A percentile compares a stretch with the other conserved stretches of the same genome.
These are phyloP conservation scores for Trichoderma pleuroti DNA, from an alignment of 2,329 filamentous ascomycete genomes.

Conservation along the genomic window DNA sequence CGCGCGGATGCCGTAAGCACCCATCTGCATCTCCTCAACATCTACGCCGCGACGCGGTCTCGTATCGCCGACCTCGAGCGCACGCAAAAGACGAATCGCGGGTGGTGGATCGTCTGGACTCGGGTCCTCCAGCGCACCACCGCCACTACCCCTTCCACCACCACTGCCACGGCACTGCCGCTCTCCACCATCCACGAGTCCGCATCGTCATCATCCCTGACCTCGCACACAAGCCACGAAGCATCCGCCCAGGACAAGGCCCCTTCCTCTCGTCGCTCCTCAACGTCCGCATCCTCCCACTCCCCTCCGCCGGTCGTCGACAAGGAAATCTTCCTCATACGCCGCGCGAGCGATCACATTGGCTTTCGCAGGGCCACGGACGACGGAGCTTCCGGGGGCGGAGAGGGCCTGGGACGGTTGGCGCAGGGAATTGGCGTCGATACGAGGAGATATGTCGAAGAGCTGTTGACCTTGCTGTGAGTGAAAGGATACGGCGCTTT, in stretches of 20 bases:
- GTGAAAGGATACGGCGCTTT: neutral
- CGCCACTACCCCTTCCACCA: slow-evolving; percentile 18
- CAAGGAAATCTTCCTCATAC: slow-evolving; percentile 61
- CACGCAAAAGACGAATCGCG: slow-evolving; percentile 62
- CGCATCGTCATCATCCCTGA: slow-evolving; percentile 20
- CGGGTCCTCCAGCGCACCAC: slow-evolving; percentile 44
- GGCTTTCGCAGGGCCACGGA: slow-evolving; percentile 36
- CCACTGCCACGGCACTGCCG: slow-evolving; percentile 16
- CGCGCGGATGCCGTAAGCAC: slow-evolving; percentile 62
- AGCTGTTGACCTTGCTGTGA: slow-evolving; percentile 57
- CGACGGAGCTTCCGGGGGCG: slow-evolving; percentile 43
- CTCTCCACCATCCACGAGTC: slow-evolving; percentile 30
- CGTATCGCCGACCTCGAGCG: slow-evolving; percentile 51
- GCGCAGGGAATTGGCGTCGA: slow-evolving; percentile 74
- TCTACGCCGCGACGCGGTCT: slow-evolving; percentile 45
- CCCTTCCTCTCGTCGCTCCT: neutral
- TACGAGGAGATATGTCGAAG: slow-evolving; percentile 71
- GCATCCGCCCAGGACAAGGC: neutral
- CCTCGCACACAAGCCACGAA: neutral
- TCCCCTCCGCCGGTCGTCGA: slow-evolving; percentile 25
- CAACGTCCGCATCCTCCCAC: neutral
- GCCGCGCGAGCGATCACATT: slow-evolving; percentile 56
- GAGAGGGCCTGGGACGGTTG: slow-evolving; percentile 57
- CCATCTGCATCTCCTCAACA: slow-evolving; percentile 60
- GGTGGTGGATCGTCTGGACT: slow-evolving; percentile 69